A percentile compares a stretch with the other conserved stretches of the same genome.
Evolutionary conservation across 345 rosid species (phyloP).

Genomic region (Euphorbia lathyris): DNA sequence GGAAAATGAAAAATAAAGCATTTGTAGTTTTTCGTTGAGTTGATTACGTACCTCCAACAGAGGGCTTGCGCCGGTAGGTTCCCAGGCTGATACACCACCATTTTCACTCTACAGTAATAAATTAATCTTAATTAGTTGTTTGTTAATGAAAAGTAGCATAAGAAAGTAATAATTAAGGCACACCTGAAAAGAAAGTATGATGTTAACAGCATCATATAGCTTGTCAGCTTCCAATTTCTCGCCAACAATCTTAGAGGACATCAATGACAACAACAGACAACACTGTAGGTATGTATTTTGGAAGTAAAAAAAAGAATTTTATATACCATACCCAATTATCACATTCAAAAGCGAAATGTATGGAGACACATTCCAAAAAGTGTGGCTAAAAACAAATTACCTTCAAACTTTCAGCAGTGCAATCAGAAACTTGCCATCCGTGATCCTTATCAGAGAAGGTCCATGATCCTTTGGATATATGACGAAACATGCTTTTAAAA

Average conservation of each 20-base stretch:
- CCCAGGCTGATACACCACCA: conserved; percentile 49
- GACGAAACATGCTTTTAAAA: background rate
- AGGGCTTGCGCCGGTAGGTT: conserved; percentile 20
- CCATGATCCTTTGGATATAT: background rate
- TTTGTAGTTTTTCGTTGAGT: background rate
- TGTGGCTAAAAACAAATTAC: conserved; percentile 9
- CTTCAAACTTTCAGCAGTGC: conserved; percentile 29
- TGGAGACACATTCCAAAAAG: too few species aligned
- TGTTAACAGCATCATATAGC: conserved; percentile 31
- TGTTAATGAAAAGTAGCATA: too few species aligned
- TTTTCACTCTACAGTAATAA: conserved; percentile 27
- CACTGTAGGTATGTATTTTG: conserved; percentile 24
- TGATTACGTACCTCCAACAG: conserved; percentile 27
- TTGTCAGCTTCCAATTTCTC: conserved; percentile 28
- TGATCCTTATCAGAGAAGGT: background rate
- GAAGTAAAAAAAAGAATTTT: background rate
- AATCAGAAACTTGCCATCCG: conserved; percentile 12
- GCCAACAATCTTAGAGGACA: conserved; percentile 30
- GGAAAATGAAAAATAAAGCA: too few species aligned
- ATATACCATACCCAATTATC: too few species aligned
- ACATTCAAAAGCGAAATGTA: too few species aligned
- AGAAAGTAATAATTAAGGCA: background rate
- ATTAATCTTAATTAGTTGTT: background rate
- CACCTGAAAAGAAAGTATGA: conserved; percentile 39
- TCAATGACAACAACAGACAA: conserved; percentile 31